Base-by-base conservation (phyloP, 2,329 filamentous ascomycete genomes). In the Juglanconis sp. region DNA sequence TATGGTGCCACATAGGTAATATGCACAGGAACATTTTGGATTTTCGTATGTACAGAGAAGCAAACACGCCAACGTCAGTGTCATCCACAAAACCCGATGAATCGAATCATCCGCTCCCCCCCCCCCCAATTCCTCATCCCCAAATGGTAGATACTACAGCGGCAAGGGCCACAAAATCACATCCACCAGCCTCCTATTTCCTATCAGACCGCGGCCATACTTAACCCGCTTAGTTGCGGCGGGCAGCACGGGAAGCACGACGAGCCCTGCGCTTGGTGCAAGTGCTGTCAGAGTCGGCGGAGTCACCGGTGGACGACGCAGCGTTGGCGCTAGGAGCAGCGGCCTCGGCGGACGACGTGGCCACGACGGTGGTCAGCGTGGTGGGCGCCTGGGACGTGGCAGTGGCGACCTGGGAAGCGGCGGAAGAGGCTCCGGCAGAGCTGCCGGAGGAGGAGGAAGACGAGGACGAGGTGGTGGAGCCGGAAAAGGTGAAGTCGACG, bases 401-500 rank as follows among this genome's bases (percentile, higher is more conserved):
- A 24, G 24, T 44, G 11, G 9, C 24, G 52, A 34, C 52, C 15
- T 42, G 6, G 38, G 15, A 10, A 4, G 60, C 38, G 4, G 53
- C 11, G 5, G 44, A 49, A n/a, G 56, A 54, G 15, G 42, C 46
- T 1, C 44, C 34, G 30, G 42, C 40, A 7, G 42, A 35, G 3
- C 42, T 17, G 34, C 44, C 36, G 5, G 59, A 47, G 46, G 47
- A 51, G 10, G 44, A 51, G 3, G 62, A 46, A 6, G 35, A n/a
- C 10, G 57, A 55, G 34, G 32, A 13, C 7, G 57, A 53, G 52
- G 51, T 44, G 3, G 53, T 52, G n/a, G 53, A 54, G 30, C 49
- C 57, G 17, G 15, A 48, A 44, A 65, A 57, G 55, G 63, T 65
- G 49, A 85, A 83, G 69, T 84, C 82, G 59, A 84, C 72, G 68